Evolutionary conservation across 805 yeast genomes (phyloP).

Genomic region (Priceomyces fermenticarens): DNA sequence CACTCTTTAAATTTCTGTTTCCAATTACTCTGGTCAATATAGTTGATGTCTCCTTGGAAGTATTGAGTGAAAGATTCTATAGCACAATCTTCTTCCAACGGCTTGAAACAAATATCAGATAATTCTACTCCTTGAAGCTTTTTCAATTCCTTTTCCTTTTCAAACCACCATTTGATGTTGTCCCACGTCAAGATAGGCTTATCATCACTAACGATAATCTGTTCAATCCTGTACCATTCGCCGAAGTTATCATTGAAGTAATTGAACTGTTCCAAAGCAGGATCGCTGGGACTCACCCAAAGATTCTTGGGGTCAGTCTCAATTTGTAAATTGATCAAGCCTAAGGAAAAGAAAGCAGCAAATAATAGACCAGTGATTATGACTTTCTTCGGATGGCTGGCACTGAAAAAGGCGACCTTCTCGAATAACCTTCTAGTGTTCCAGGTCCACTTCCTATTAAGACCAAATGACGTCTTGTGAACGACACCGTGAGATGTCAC

Average conservation of each 20-base stretch:
- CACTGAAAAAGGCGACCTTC: constrained; percentile 55
- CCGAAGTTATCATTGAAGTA: constrained; percentile 82
- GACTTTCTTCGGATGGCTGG: constrained; percentile 49
- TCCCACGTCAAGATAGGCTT: constrained; percentile 61
- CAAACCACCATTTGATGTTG: constrained; percentile 83
- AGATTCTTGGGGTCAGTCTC: constrained; percentile 79
- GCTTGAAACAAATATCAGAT: constrained; percentile 78
- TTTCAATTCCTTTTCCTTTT: constrained; percentile 56
- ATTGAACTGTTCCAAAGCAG: constrained; percentile 62
- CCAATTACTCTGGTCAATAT: constrained; percentile 58
- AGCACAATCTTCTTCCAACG: constrained; percentile 74
- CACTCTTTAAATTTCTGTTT: constrained; percentile 52
- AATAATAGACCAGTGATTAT: constrained; percentile 24
- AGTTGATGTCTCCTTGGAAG: constrained; percentile 60
- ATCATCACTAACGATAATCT: constrained; percentile 66
- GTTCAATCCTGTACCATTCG: constrained; percentile 88
- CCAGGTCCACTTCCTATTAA: constrained; percentile 2
- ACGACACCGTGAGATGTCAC: constrained; percentile 12
- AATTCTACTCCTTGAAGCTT: constrained; percentile 33
- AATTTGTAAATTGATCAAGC: constrained; percentile 49
- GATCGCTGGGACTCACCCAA: constrained; percentile 85
- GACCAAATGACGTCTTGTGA: constrained; percentile 2
- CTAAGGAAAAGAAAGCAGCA: constrained; percentile 48
- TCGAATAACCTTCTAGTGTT: constrained; percentile 37
- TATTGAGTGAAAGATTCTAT: constrained; percentile 88